Evolutionary conservation across 2,329 filamentous ascomycete species (phyloP), one percentile per base, ranked within the genome.

Genomic region (Sclerotinia sclerotiorum): DNA sequence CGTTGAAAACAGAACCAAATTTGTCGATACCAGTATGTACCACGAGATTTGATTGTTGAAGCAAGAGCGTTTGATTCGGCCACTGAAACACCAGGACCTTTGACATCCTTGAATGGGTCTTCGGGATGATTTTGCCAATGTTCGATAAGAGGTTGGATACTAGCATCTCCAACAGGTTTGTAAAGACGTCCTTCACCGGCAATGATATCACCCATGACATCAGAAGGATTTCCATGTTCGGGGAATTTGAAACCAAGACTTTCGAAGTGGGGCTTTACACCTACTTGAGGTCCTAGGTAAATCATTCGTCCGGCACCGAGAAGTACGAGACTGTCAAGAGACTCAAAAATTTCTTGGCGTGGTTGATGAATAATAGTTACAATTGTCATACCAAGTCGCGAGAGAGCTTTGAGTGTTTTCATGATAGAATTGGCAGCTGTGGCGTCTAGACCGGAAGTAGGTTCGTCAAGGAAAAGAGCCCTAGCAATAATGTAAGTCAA

Each of bases 401-500:
- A 84, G 0, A 90, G 81, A 72, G 88, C 88, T 66, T 87, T 83
- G 1, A 91, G 78, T 73, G 90, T 86, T 0, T 82, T 78, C 69
- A 85, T 84, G 56, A 90, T 90, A 0, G 87, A 84, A 83, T 86
- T 89, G 0, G 88, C 85, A 58, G 82, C 85, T 76, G 89, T 84
- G 0, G 83, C 84, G 74, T 90, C 88, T 0, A 91, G 82, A 51
- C 88, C 88, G 24, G 82, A 77, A 67, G 87, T 84, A 17, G 86
- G 87, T 74, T 88, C 86, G 62, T 89, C 87, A 10, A 88, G 81
- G 77, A 88, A 89, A 0, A 89, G 78, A 0, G 88, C 80, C 73
- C 65, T 67, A 7, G 29, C 3, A 17, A 42, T 24, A 29, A 42
- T 42, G 55, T 68, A 17, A 62, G 58, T 44, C 2, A 48, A 48